These are phyloP conservation scores for Cryptococcus hybrid DNA, from an alignment of 1,284 basidiomycete species.

Conservation along the genomic window DNA sequence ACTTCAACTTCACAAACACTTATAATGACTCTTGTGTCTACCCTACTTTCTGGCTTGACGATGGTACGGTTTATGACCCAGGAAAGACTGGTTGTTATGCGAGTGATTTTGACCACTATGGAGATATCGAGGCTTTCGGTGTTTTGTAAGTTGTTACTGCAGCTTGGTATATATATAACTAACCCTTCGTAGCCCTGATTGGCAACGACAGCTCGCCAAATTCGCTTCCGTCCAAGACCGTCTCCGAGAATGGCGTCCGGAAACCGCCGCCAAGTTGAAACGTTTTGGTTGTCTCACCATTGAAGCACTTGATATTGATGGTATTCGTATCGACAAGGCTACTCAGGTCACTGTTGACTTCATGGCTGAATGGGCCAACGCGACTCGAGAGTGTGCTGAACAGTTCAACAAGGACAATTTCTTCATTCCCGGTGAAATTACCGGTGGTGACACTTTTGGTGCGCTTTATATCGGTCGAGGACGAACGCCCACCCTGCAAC, in stretches of 20 bases:
- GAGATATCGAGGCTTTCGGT: constrained; percentile 94
- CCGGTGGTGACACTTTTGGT: constrained; percentile 89
- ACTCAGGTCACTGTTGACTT: constrained; percentile 84
- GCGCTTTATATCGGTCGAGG: constrained; percentile 83
- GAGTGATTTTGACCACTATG: constrained; percentile 88
- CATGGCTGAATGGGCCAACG: constrained; percentile 68
- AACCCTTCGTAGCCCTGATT: constrained; percentile 45
- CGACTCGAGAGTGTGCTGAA: constrained; percentile 69
- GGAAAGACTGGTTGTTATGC: constrained; percentile 65
- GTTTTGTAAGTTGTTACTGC: constrained; percentile 60
- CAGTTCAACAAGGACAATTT: constrained; percentile 77
- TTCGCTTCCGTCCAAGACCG: constrained; percentile 93
- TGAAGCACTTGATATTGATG: constrained; percentile 81
- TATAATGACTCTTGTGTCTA: constrained; percentile 71
- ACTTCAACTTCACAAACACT: constrained; percentile 60
- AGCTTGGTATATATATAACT: neutral
- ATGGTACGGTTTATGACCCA: constrained; percentile 63
- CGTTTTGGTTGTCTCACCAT: constrained; percentile 80
- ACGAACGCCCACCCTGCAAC: constrained; percentile 61
- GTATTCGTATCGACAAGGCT: constrained; percentile 89
- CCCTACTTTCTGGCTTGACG: constrained; percentile 74
- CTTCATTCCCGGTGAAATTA: constrained; percentile 85
- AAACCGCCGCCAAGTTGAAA: constrained; percentile 71
- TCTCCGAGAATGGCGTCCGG: constrained; percentile 79
- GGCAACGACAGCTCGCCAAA: constrained; percentile 86